Evolutionary conservation across 805 yeast species (phyloP).

Genomic region (Lachancea thermotolerans): DNA sequence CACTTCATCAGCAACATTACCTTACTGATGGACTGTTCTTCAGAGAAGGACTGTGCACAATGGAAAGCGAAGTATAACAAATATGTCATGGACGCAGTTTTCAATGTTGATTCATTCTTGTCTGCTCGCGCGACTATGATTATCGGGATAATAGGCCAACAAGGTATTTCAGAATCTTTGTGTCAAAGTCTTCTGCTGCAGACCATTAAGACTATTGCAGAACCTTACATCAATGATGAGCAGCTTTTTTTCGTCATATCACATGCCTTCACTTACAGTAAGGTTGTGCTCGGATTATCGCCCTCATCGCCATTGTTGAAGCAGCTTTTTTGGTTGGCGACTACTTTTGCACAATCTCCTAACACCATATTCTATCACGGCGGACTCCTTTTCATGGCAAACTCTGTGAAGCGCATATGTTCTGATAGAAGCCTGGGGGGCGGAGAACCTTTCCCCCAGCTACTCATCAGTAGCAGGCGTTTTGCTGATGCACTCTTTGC

Average conservation of each 20-base stretch:
- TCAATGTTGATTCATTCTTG: conserved; percentile 47
- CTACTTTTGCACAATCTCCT: conserved; percentile 29
- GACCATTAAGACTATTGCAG: conserved; percentile 32
- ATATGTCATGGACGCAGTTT: conserved; percentile 55
- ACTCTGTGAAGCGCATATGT: conserved; percentile 30
- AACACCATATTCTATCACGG: conserved; percentile 35
- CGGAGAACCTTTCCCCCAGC: conserved; percentile 27
- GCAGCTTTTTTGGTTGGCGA: conserved; percentile 35
- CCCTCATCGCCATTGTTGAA: conserved; percentile 27
- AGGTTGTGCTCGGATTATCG: conserved; percentile 34
- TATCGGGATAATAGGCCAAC: conserved; percentile 59
- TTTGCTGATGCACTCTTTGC: conserved; percentile 37
- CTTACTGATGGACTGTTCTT: conserved; percentile 43
- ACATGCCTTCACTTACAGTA: conserved; percentile 36
- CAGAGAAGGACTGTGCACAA: conserved; percentile 39
- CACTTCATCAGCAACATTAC: conserved; percentile 50
- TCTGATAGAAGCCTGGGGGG: conserved; percentile 27
- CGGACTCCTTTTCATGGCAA: conserved; percentile 35
- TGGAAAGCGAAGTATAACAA: conserved; percentile 66
- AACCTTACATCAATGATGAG: conserved; percentile 30
- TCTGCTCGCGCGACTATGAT: conserved; percentile 64
- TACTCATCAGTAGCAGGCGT: conserved; percentile 27
- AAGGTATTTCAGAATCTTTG: conserved; percentile 54
- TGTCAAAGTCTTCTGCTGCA: conserved; percentile 30
- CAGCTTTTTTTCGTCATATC: conserved; percentile 30